Base-by-base conservation (phyloP, 805 yeast genomes). In the Scheffersomyces coipomensis region DNA sequence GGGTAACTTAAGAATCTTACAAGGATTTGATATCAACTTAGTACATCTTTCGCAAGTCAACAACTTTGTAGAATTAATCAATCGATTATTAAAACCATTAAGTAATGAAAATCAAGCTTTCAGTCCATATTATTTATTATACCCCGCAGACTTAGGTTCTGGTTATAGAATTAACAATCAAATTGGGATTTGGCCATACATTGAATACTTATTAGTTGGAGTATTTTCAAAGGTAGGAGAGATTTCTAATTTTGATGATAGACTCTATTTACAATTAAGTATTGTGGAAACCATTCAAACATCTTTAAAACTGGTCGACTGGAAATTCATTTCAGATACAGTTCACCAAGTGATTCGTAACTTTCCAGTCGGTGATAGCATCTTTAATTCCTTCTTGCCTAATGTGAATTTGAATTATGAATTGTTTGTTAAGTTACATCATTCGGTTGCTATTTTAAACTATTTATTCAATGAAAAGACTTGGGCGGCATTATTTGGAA, bases 181-280 rank as follows among this genome's bases (percentile, higher is more conserved):
- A 23, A 58, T 70, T 13, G 96, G 96, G 2, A 60, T 88, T 5
- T 79, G 89, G 78, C 88, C 93, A 2, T 91, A 90, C 51, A 57
- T 86, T 38, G 91, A 88, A 38, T 88, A 78, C 49, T 56, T 89
- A 11, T 53, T 85, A n/a, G 63, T 73, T 10, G 85, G 84, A 31
- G 78, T 89, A 0, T 78, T 89, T 47, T 75, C 73, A 5, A 75
- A 78, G 19, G 65, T 86, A 2, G 38, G 63, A 2, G 59, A 68
- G 7, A 56, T 77, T 4, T 55, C 55, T 21, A 23, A 63, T 41
- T 2, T 52, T 42, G 44, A 39, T 0, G 74, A 73, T 12, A 68
- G 62, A 35, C 42, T 60, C 8, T 56, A 69, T 1, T 49, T 90
- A 9, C 90, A 86, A 51, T 45, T 60, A 2, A 68, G 75, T 1